Base-by-base conservation (phyloP, 192 early-diverging fungal species). In the Phycomyces blakesleeanus region DNA sequence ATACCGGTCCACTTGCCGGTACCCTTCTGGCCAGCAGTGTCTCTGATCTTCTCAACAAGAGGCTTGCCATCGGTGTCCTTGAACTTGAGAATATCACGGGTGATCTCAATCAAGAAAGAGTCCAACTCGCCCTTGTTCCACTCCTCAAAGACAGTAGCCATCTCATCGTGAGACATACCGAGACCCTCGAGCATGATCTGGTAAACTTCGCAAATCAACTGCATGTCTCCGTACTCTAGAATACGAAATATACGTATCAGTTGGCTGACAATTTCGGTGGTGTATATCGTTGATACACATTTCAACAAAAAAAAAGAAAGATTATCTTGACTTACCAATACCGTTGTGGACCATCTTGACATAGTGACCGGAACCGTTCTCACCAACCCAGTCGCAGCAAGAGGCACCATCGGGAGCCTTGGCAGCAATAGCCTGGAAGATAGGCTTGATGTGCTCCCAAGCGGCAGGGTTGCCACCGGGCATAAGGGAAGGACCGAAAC, bases 281-380 rank as follows among this genome's bases (percentile, higher is more conserved):
- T 51, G 38, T 42, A 21, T 15, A 24, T 37, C n/a, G n/a, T n/a
- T n/a, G n/a, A 26, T 42, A 22, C 16, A 59, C 3, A 34, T 34
- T 34, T 34, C 29, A n/a, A n/a, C n/a, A n/a, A n/a, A n/a, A n/a
- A n/a, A n/a, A n/a, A n/a, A n/a, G 29, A 55, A 55, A 3, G 56
- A 39, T 40, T 16, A n/a, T 18, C 8, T 20, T 39, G 25, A 56
- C 68, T 63, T 70, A 69, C 67, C 96, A 66, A 98, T 98, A 73
- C 94, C 94, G 78, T 98, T 98, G 87, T 98, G 95, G 56, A 98
- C 94, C 96, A 98, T 97, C 87, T 98, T 98, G 83, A 98, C 94
- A 80, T 95, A 98, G 86, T 98, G 95, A 47, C 94, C 96, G 25
- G 96, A 90, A 24, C 96, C 96, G 53, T 88, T 88, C 70, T 95